Conservation (phyloP, 495 filamentous ascomycete species). For the Oleoguttula mirabilis region DNA sequence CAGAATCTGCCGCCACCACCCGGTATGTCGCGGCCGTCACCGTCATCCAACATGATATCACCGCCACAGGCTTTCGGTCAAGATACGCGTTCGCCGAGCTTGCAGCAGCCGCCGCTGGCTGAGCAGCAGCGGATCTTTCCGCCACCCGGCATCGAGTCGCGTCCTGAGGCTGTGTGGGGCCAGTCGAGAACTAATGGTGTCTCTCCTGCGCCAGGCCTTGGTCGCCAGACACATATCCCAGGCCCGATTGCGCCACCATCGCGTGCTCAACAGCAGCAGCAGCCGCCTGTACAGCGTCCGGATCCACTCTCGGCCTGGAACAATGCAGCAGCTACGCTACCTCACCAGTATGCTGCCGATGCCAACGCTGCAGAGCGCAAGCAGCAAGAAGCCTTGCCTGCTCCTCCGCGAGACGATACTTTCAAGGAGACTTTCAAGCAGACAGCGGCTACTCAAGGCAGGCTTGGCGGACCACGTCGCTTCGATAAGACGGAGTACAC, state of each 20-base stretch:
- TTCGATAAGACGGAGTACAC: slow-evolving; percentile 10
- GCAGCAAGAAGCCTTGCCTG: not conserved
- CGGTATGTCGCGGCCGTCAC: slow-evolving; percentile 3
- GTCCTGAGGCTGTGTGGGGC: slow-evolving; percentile 9
- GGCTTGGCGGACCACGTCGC: slow-evolving; percentile 9
- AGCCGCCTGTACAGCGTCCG: not conserved
- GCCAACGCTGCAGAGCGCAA: slow-evolving; percentile 7
- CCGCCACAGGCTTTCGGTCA: slow-evolving; percentile 10
- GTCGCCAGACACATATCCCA: slow-evolving; percentile 13
- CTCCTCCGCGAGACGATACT: slow-evolving; percentile 4
- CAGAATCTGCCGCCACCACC: slow-evolving; percentile 13
- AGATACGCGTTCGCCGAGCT: slow-evolving; percentile 10
- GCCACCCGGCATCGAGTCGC: slow-evolving; percentile 16
- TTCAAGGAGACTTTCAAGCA: slow-evolving; percentile 21
- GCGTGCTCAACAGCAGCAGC: slow-evolving; percentile 10
- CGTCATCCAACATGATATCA: slow-evolving; percentile 8
- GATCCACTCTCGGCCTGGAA: slow-evolving; percentile 14
- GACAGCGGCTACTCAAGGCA: slow-evolving; percentile 1
- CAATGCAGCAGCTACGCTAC: slow-evolving; percentile 14
- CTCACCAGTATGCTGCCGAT: slow-evolving; percentile 15
- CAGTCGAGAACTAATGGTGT: slow-evolving; percentile 12
- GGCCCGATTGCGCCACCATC: slow-evolving; percentile 26
- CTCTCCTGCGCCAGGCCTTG: slow-evolving; percentile 15
- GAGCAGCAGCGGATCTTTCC: slow-evolving; percentile 11
- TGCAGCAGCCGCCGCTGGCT: slow-evolving; percentile 1